Percentiles rank a stretch among this genome's conserved stretches.
phyloP scores from a whole-genome alignment of 768 basidiomycete species.

The Termitomyces eurrhizus region DNA sequence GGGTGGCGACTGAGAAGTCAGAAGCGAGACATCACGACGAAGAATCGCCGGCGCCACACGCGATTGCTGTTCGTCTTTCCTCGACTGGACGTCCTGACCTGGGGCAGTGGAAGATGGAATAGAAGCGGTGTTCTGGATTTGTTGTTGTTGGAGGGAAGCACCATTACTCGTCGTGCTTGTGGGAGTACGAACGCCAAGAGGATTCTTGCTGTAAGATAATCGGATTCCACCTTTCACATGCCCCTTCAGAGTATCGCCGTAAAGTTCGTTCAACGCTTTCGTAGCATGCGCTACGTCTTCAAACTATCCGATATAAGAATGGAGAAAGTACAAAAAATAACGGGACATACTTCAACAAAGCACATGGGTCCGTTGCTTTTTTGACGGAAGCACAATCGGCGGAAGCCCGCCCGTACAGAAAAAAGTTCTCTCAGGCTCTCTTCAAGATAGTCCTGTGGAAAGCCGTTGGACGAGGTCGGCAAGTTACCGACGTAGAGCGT shows the following conservation, averaged over 20 bases:
- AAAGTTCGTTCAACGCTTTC: constrained; percentile 83
- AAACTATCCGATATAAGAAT: constrained; percentile 51
- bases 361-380: constrained; percentile 99
- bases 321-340: not conserved
- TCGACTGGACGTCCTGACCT: constrained; percentile 15
- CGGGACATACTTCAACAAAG: constrained; percentile 81
- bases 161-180: constrained; percentile 49
- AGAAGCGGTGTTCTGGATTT: constrained; percentile 24
- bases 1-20: constrained; percentile 18
- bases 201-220: constrained; percentile 97
- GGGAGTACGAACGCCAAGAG: constrained; percentile 86
- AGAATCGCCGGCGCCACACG: constrained; percentile 16
- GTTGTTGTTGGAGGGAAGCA: constrained; percentile 40
- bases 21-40: constrained; percentile 18
- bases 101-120: constrained; percentile 10
- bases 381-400: constrained; percentile 90
- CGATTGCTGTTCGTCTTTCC: constrained; percentile 19
- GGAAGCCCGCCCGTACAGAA: constrained; percentile 74
- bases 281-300: constrained; percentile 85
- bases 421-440: constrained; percentile 85
- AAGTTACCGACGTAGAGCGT: constrained; percentile 99
- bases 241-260: constrained; percentile 88
- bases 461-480: constrained; percentile 73
- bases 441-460: constrained; percentile 79
- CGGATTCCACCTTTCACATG: constrained; percentile 96